These are phyloP conservation scores for Hippophae tibetana DNA, from an alignment of 306 rosid genomes.

Conservation along the genomic window DNA sequence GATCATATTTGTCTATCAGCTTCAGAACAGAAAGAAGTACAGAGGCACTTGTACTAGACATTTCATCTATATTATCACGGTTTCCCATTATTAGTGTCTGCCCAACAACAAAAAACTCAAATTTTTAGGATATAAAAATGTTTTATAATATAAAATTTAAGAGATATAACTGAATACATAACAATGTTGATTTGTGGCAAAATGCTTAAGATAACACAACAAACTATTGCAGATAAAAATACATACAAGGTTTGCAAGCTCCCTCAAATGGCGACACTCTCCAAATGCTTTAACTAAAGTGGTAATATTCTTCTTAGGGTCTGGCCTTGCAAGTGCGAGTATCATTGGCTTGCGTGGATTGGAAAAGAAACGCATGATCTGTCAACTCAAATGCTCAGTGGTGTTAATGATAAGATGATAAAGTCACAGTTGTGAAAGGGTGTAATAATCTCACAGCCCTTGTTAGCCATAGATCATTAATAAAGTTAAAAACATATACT, in stretches of 20 bases:
- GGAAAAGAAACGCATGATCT: constrained; percentile 72
- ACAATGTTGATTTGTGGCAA: too few relatives aligned
- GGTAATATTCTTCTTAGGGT: constrained; percentile 79
- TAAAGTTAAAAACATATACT: not conserved
- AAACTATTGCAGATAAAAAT: not conserved
- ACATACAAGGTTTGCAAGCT: constrained; percentile 63
- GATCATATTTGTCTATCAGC: constrained; percentile 69
- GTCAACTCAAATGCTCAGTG: not conserved
- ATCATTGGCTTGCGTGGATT: constrained; percentile 87
- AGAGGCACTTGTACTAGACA: constrained; percentile 52
- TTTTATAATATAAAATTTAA: too few relatives aligned
- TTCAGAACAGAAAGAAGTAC: constrained; percentile 62
- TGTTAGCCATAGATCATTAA: not conserved
- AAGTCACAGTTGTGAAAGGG: too few relatives aligned
- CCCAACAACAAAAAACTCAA: constrained; percentile 2
- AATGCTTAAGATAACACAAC: too few relatives aligned
- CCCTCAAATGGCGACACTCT: constrained; percentile 57
- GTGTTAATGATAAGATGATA: too few relatives aligned
- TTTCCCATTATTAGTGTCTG: constrained; percentile 80
- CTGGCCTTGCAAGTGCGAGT: constrained; percentile 84
- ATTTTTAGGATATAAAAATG: too few relatives aligned
- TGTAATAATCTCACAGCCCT: not conserved
- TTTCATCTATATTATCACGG: constrained; percentile 72
- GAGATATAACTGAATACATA: too few relatives aligned
- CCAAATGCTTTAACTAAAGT: constrained; percentile 81